Percentiles rank a stretch among this genome's conserved stretches.
phyloP scores from a whole-genome alignment of 2,329 filamentous ascomycete genomes.

The Neospermospora avenae region DNA sequence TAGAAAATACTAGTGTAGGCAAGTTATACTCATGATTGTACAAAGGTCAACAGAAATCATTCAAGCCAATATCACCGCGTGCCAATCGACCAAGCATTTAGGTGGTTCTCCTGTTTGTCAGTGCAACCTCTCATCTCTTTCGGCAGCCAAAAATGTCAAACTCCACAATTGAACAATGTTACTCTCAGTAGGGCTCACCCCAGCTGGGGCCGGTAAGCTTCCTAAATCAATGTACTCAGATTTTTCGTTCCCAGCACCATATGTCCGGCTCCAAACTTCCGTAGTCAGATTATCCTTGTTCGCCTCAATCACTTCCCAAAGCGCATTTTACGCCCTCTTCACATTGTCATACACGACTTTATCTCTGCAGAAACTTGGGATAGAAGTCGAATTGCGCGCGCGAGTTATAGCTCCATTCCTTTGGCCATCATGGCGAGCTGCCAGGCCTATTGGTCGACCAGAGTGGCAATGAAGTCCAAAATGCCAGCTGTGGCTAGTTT shows the following conservation, averaged over 20 bases:
- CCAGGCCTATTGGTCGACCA: conserved; percentile 55
- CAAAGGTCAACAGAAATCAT: no score
- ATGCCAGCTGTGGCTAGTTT: conserved; percentile 44
- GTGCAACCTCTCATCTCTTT: conserved; percentile 29
- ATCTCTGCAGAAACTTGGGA: conserved; percentile 50
- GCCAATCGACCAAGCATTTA: background rate
- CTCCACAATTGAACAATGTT: conserved; percentile 57
- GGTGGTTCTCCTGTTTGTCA: background rate
- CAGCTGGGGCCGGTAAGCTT: conserved; percentile 45
- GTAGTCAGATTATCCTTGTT: conserved; percentile 50
- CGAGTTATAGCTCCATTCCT: conserved; percentile 55
- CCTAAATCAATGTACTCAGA: conserved; percentile 51
- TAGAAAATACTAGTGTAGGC: no score
- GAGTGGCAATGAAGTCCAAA: conserved; percentile 43
- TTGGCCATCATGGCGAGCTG: conserved; percentile 62
- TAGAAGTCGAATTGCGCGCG: conserved; percentile 40
- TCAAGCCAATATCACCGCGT: background rate
- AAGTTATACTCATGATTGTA: no score
- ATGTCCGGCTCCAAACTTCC: conserved; percentile 64
- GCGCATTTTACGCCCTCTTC: conserved; percentile 50
- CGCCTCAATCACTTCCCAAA: conserved; percentile 59
- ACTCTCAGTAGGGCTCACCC: conserved; percentile 44
- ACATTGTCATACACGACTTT: conserved; percentile 43
- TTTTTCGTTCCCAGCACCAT: conserved; percentile 33
- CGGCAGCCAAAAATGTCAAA: conserved; percentile 55